phyloP scores from a whole-genome alignment of 768 basidiomycete species.

The Macrocybe gigantea region DNA sequence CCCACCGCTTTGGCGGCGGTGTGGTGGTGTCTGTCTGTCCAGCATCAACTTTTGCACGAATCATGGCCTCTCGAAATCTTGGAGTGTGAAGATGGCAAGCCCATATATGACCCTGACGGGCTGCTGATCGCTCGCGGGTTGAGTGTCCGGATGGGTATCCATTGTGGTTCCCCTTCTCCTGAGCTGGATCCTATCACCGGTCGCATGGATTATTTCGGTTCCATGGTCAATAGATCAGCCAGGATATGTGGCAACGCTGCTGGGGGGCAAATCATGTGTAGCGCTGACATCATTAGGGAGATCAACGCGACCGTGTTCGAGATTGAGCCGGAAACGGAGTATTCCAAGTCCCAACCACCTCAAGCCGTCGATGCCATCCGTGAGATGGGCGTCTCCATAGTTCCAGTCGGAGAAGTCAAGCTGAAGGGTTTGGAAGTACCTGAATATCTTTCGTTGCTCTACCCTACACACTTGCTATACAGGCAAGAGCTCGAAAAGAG shows the following conservation, averaged over 20 bases:
- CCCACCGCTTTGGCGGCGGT: slow-evolving; percentile 80
- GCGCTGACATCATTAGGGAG: slow-evolving; percentile 81
- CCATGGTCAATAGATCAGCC: slow-evolving; percentile 92
- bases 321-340: slow-evolving; percentile 51
- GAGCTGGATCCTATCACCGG: slow-evolving; percentile 87
- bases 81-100: slow-evolving; percentile 87
- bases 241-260: slow-evolving; percentile 77
- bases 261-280: slow-evolving; percentile 93
- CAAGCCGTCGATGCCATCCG: slow-evolving; percentile 72
- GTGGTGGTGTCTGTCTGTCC: slow-evolving; percentile 87
- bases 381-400: slow-evolving; percentile 61
- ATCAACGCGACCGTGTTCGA: slow-evolving; percentile 59
- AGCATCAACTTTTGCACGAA: slow-evolving; percentile 73
- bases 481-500: slow-evolving; percentile 54
- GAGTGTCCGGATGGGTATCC: slow-evolving; percentile 96
- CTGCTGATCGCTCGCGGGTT: slow-evolving; percentile 78
- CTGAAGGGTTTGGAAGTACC: slow-evolving; percentile 93
- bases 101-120: slow-evolving; percentile 61
- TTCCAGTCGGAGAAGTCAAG: slow-evolving; percentile 82
- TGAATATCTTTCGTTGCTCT: slow-evolving; percentile 81
- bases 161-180: slow-evolving; percentile 85
- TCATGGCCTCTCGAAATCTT: slow-evolving; percentile 92
- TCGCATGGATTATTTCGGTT: slow-evolving; percentile 98
- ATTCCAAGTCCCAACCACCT: slow-evolving; percentile 48
- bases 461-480: slow-evolving; percentile 67